phyloP scores from a whole-genome alignment of 768 basidiomycete species.

The Lactarius trivialis region DNA sequence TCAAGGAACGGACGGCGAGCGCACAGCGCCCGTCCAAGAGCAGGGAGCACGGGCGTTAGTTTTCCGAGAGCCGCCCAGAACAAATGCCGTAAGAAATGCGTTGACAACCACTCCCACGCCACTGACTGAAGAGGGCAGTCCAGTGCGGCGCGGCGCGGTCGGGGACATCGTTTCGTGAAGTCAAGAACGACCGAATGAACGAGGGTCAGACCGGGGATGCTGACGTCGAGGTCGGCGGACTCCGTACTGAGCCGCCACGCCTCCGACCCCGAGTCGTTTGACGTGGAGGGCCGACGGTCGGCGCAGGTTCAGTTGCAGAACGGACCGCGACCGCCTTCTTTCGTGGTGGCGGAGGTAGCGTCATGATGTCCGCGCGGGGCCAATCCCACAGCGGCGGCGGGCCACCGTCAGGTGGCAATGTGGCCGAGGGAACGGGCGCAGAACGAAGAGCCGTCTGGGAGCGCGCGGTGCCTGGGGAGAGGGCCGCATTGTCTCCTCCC shows the following conservation, averaged over 20 bases:
- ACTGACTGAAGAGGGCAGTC: neutral
- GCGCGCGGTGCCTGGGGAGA: neutral
- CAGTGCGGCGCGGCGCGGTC: neutral
- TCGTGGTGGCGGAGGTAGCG: constrained; percentile 1
- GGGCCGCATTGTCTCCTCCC: neutral
- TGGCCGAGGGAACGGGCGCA: neutral
- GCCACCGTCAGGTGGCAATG: neutral
- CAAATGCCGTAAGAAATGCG: neutral
- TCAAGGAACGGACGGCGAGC: constrained; percentile 11
- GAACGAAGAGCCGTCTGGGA: neutral
- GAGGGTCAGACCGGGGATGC: neutral
- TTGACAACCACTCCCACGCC: neutral
- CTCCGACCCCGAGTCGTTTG: neutral
- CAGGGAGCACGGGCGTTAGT: neutral
- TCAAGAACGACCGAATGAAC: neutral
- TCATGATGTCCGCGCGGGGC: constrained; percentile 23
- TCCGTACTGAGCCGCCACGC: neutral
- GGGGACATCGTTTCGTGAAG: neutral
- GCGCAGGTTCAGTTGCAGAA: neutral
- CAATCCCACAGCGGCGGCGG: constrained; percentile 20
- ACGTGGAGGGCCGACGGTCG: neutral
- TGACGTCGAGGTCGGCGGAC: neutral
- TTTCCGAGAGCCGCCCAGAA: neutral
- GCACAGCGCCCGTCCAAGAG: constrained; percentile 9
- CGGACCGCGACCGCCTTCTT: neutral